phyloP scores from a whole-genome alignment of 345 rosid species.

The Tarenaya hassleriana region DNA sequence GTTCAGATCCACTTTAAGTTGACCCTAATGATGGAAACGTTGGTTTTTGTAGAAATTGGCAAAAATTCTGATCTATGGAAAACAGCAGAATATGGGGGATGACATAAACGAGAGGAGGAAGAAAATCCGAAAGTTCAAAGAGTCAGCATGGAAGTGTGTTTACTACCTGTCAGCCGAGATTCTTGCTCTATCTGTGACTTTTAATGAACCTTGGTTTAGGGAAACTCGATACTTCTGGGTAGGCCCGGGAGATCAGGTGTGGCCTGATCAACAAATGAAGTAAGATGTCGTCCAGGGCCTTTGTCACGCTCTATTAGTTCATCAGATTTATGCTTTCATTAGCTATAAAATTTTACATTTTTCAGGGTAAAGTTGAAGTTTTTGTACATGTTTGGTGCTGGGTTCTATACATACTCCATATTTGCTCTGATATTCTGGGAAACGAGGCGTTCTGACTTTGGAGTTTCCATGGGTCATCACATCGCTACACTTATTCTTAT shows the following conservation, averaged over 20 bases:
- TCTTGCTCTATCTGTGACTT: conserved; percentile 51
- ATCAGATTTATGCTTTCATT: conserved; percentile 5
- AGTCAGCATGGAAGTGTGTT: conserved; percentile 88
- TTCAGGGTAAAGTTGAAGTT: conserved; percentile 63
- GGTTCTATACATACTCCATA: conserved; percentile 70
- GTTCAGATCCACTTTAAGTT: conserved; percentile 1
- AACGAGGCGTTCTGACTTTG: conserved; percentile 65
- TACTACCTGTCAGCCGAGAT: conserved; percentile 72
- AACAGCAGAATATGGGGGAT: conserved; percentile 31
- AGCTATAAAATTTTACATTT: conserved; percentile 7
- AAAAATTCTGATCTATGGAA: conserved; percentile 49
- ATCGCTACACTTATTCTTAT: conserved; percentile 48
- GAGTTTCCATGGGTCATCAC: conserved; percentile 73
- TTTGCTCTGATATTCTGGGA: conserved; percentile 87
- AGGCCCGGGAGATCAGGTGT: conserved; percentile 70
- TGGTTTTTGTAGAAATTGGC: conserved; percentile 49
- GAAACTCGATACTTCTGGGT: conserved; percentile 68
- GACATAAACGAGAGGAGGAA: conserved; percentile 36
- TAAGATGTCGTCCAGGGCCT: conserved; percentile 29
- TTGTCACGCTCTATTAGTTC: conserved; percentile 8
- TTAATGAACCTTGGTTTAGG: conserved; percentile 79
- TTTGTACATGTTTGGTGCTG: conserved; percentile 65
- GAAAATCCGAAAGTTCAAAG: conserved; percentile 70
- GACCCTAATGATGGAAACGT: conserved; percentile 13
- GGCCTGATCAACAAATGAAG: conserved; percentile 90